These are phyloP conservation scores for Cyberlindnera mrakii DNA, from an alignment of 805 yeast genomes.

Conservation along the genomic window DNA sequence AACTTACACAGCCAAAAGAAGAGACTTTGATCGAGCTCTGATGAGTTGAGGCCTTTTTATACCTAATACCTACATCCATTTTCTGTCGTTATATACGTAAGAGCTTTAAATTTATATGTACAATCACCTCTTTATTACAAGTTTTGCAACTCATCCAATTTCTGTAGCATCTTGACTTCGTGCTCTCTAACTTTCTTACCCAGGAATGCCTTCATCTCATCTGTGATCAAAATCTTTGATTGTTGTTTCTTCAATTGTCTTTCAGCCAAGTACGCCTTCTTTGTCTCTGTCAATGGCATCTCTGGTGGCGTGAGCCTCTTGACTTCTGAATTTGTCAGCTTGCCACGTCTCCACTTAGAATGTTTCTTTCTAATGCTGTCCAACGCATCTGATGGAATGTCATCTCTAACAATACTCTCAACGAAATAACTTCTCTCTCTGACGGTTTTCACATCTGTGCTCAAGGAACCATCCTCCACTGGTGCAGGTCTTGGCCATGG, in stretches of 20 bases:
- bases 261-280: constrained; percentile 57
- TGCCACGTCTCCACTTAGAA: constrained; percentile 60
- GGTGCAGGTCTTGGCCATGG: constrained; percentile 85
- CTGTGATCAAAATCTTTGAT: constrained; percentile 34
- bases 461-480: constrained; percentile 48
- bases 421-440: constrained; percentile 72
- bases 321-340: constrained; percentile 56
- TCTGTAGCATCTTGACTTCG: constrained; percentile 12
- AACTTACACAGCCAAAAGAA: constrained; percentile 16
- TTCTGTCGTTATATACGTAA: background rate
- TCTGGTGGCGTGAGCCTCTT: constrained; percentile 57
- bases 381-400: constrained; percentile 64
- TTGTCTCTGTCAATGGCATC: constrained; percentile 68
- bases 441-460: constrained; percentile 51
- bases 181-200: constrained; percentile 37
- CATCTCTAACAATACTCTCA: constrained; percentile 57
- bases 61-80: too few relatives aligned
- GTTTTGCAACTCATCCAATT: constrained; percentile 10
- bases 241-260: constrained; percentile 37
- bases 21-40: constrained; percentile 26
- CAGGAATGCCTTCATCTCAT: constrained; percentile 50
- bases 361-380: constrained; percentile 70
- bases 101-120: background rate
- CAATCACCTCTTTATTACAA: background rate
- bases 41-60: constrained; percentile 13